phyloP scores from a whole-genome alignment of 1,139 yeast genomes.

The Yamadazyma jaroonii region DNA sequence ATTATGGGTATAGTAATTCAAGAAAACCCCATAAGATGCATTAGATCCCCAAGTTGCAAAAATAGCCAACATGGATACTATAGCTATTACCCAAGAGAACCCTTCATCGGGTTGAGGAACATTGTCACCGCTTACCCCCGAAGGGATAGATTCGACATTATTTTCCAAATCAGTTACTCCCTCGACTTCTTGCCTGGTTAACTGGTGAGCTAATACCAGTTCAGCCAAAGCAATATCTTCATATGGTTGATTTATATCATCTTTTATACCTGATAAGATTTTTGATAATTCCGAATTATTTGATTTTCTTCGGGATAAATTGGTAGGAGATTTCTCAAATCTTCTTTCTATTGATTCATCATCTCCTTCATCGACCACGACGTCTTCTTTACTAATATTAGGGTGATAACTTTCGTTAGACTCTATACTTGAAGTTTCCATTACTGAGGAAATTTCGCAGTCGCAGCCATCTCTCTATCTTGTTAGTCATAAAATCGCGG shows the following conservation, averaged over 20 bases:
- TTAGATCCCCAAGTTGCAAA: slow-evolving; percentile 76
- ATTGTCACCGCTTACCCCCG: neutral
- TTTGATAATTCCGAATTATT: slow-evolving; percentile 26
- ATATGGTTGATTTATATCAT: slow-evolving; percentile 26
- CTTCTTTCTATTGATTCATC: neutral
- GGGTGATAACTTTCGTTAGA: neutral
- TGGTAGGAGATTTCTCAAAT: neutral
- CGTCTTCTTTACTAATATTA: no score
- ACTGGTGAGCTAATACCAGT: slow-evolving; percentile 10
- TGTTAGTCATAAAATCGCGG: no score
- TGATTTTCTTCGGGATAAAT: slow-evolving; percentile 8
- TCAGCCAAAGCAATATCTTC: slow-evolving; percentile 21
- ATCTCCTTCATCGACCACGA: no score
- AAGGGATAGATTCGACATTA: neutral
- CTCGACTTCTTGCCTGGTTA: neutral
- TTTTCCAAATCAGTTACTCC: neutral
- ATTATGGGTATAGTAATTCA: slow-evolving; percentile 49
- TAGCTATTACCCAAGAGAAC: slow-evolving; percentile 66
- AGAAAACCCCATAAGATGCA: slow-evolving; percentile 66
- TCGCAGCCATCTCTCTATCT: neutral
- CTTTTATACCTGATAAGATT: slow-evolving; percentile 31
- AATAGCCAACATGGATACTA: slow-evolving; percentile 46
- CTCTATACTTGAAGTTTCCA: slow-evolving; percentile 1
- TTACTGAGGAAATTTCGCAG: neutral
- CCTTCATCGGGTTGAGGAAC: slow-evolving; percentile 65